phyloP scores from a whole-genome alignment of 345 rosid genomes.

The Citrus cavaleriei region DNA sequence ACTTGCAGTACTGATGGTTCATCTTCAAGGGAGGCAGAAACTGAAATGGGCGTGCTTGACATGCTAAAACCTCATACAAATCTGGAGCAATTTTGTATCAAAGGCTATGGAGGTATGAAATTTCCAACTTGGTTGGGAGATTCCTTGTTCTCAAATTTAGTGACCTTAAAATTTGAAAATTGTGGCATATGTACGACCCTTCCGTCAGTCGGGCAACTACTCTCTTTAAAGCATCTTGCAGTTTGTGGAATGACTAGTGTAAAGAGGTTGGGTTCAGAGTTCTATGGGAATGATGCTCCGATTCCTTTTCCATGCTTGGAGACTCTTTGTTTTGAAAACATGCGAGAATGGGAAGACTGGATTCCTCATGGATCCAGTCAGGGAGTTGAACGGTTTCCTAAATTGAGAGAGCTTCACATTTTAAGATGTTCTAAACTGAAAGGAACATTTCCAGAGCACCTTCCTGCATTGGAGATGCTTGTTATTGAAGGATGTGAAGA shows the following conservation, averaged over 20 bases:
- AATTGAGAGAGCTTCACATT: conserved; percentile 26
- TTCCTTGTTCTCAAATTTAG: no score
- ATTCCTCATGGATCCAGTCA: neutral
- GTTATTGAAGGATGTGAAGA: no score
- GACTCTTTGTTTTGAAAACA: conserved; percentile 11
- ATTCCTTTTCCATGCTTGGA: conserved; percentile 3
- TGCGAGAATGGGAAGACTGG: conserved; percentile 35
- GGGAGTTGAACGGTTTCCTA: conserved; percentile 19
- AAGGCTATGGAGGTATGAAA: no score
- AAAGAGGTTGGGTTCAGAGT: neutral
- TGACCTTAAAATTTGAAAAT: neutral
- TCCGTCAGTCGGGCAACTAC: conserved; percentile 9
- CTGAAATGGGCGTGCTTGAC: neutral
- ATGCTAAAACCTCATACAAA: conserved; percentile 3
- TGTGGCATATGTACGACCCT: neutral
- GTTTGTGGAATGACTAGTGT: neutral
- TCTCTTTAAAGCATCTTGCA: neutral
- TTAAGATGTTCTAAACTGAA: no score
- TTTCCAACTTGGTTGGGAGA: no score
- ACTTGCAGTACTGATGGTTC: no score
- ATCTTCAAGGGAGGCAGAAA: neutral
- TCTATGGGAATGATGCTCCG: neutral
- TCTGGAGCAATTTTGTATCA: no score
- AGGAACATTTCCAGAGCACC: no score
- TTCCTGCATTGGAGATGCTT: no score